Base-by-base conservation (phyloP, 306 rosid species). In the Pterocarpus santalinus region DNA sequence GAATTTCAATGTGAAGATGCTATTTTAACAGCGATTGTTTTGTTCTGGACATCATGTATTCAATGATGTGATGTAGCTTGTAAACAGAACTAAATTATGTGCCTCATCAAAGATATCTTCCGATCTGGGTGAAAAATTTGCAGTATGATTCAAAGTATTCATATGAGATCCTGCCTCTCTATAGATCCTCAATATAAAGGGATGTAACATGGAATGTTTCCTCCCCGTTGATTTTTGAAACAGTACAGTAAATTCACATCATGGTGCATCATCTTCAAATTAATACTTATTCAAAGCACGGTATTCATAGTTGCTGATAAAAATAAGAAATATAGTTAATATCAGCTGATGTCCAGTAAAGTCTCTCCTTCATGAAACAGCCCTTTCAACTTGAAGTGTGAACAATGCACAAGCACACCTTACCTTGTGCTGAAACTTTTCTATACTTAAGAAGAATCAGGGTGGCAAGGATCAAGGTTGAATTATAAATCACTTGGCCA, bases 71-170 rank as follows among this genome's bases (percentile, higher is more conserved):
- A 39, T 65, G 44, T 28, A 79, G 61, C 56, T 41, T 49, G 73
- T 39, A 57, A 47, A 66, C 13, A 67, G 61, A 70, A 60, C 73
- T 74, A 46, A 46, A 58, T 69, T 28, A 33, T 35, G 68, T 69
- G 49, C 44, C 38, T n/a, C 47, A 22, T 56, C 32, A 52, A 43
- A 76, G 64, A 82, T 41, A 10, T 79, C 72, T 41, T 67, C 51
- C 35, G 58, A 65, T 78, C 67, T 68, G 30, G 64, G 67, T 75
- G 72, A 56, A 65, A 75, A 49, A 32, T 44, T 51, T 52, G 47
- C 46, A 12, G 44, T 67, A 70, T 16, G 35, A 65, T 53, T 43
- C 64, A 5, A 36, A 78, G 55, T 73, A 60, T 15, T 80, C 44
- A 55, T 34, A 69, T 62, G 33, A 55, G 56, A 80, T 33, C 28